Evolutionary conservation across 805 yeast species (phyloP).

Genomic region (Tetrapisispora pingtungensis): DNA sequence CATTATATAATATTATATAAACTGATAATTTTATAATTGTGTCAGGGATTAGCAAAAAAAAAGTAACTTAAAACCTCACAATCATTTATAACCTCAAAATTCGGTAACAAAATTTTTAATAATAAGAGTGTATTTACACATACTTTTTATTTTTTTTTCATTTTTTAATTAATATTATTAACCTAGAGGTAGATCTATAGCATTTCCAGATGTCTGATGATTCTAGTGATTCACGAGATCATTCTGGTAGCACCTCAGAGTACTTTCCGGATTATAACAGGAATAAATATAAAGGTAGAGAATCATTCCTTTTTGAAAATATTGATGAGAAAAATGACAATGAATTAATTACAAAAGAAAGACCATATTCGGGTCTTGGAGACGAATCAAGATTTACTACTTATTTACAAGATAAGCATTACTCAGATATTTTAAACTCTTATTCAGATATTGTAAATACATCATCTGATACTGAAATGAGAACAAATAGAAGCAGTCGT

Average conservation of each 20-base stretch:
- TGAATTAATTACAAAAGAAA: not conserved
- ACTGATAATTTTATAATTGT: too few species aligned
- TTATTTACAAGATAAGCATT: not conserved
- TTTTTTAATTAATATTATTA: too few species aligned
- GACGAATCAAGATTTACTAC: not conserved
- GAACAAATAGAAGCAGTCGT: not conserved
- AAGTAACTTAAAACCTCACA: not conserved
- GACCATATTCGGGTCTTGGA: not conserved
- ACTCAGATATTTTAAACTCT: slow-evolving; percentile 1
- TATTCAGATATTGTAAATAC: not conserved
- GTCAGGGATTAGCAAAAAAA: too few species aligned
- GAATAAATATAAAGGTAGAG: not conserved
- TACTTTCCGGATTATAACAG: not conserved
- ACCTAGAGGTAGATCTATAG: not conserved
- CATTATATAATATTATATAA: too few species aligned
- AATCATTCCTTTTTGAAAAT: slow-evolving; percentile 1
- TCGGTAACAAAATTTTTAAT: too few species aligned
- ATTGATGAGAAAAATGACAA: not conserved
- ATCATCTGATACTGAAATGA: not conserved
- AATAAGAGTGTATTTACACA: too few species aligned
- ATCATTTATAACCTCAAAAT: not conserved
- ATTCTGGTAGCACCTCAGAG: slow-evolving; percentile 1
- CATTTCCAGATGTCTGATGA: not conserved
- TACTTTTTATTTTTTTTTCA: too few species aligned
- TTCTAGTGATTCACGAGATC: not conserved